Evolutionary conservation across 1,139 yeast species (phyloP), one percentile per base, ranked within the genome.

Genomic region (Arxiozyma telluris): DNA sequence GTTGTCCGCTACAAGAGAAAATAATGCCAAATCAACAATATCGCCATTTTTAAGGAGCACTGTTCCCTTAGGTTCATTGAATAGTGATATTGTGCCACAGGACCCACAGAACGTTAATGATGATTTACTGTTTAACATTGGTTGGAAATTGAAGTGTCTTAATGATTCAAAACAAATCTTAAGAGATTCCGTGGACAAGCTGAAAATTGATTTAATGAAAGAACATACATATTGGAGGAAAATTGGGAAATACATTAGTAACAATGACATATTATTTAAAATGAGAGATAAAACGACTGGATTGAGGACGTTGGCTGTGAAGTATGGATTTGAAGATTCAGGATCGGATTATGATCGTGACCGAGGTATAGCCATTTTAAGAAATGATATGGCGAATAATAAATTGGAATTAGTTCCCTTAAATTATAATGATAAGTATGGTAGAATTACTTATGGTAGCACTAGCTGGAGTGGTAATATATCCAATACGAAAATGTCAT

Each of bases 291-390:
- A 75, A 23, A 67, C 68, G 15, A 67, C 83, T 66, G 61, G 75
- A 48, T 81, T 81, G 44, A 71, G 77, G 49, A 62, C 58, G 51
- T 74, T 91, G 47, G 95, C 91, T 1, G 85, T 91, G 42, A 88
- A 87, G 63, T 91, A 87, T 65, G 98, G 98, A 0, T 93, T 81
- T 69, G 93, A 87, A 11, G 97, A 90, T 67, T 83, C 96, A 0
- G 98, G 98, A 0, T 87, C 96, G 0, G 79, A 76, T 41, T 87
- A 80, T 62, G 75, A 68, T 58, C 71, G 72, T 53, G 94, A 88
- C 61, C 78, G 80, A 58, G 97, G 97, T 1, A 72, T 84, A 47
- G 96, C 96, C 0, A 69, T 84, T 1, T 71, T 89, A 55, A 71
- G 81, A 59, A 64, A 74, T 70, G 58, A 70, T 61, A 50, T 62